Evolutionary conservation across 83 land plant species (phyloP), one percentile per base, ranked within the genome.

Genomic region (Diphasiastrum complanatum): DNA sequence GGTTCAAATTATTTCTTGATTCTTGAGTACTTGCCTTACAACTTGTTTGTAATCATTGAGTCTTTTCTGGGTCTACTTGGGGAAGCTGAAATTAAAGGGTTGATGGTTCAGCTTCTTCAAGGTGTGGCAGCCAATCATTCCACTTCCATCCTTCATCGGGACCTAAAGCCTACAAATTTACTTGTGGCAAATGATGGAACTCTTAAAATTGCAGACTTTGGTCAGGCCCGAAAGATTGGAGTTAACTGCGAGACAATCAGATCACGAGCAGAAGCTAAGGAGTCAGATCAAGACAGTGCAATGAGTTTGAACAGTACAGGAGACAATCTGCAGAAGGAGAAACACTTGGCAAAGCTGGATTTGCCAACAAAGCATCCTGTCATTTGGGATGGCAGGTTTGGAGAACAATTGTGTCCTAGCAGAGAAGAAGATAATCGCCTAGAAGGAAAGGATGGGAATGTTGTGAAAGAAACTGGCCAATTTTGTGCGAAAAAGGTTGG

Each of bases 141-240:
- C 45, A 77, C 60, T 43, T 66, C 43, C 34, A 69, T 88, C 16
- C 75, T 83, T 8, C 98, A 92, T 66, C 61, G 96, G 60, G 98
- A 92, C 63, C 73, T 92, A 64, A 92, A 88, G 75, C 98, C 96
- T 1, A 54, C 84, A 1, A 92, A 92, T 75, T 63, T 92, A 67
- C 48, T 92, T 67, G 64, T 88, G 22, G 75, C 83, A 2, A 78
- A 67, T 11, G 78, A 79, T 67, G 98, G 98, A 19, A 68, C 74
- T 50, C 78, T 92, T 24, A 92, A 92, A 64, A 4, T 92, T 14
- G 91, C 96, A 11, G 98, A 92, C 72, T 92, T 92, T 64, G 98
- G 98, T 0, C 90, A 85, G 86, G 98, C 92, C 28, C 38, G 74
- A 4, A 48, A 60, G 33, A 27, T 73, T n/a, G n/a, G 24, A 47